Evolutionary conservation across 805 yeast genomes (phyloP), one percentile per base, ranked within the genome.

Genomic region (Ogataea saltuana): DNA sequence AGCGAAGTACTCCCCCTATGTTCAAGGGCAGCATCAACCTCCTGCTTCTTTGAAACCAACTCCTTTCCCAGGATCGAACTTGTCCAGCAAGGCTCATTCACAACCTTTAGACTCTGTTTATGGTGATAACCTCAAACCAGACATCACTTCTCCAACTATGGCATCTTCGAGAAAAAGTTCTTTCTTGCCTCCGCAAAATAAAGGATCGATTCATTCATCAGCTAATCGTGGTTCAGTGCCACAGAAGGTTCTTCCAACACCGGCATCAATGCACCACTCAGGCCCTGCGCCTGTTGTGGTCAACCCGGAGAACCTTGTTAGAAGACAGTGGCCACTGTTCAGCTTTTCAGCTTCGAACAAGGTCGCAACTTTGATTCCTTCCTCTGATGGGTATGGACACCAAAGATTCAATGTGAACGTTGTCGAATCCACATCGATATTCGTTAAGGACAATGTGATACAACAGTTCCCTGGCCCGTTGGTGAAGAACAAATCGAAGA

Each of bases 321-420:
- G 67, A 35, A 71, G 85, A 42, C 95, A 86, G 58, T 85, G 84
- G 64, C 95, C 96, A 0, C 58, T 88, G 25, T 84, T 87, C 59
- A 71, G 75, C 45, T 88, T 93, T 85, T 69, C 78, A 20, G 66
- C 65, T 16, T 69, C 78, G 3, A 61, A 65, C 6, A 72, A 68
- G 34, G 55, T 76, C 15, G 72, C 75, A 3, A 68, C 69, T 27
- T 68, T 74, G 43, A 56, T 78, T 33, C 79, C 82, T 6, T 51
- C 66, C 2, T 61, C 67, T 26, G 58, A 62, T 52, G 63, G 65
- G n/a, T 67, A 61, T 46, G 66, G 64, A 11, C 60, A 55, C 37
- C 56, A 61, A 9, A 53, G 54, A 29, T 55, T 59, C 15, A 53
- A 53, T 2, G 54, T 83, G 5, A 66, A 66, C 1, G 65, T 81